Conservation (phyloP, 805 yeast species). For the Barnettozyma botsteinii region DNA sequence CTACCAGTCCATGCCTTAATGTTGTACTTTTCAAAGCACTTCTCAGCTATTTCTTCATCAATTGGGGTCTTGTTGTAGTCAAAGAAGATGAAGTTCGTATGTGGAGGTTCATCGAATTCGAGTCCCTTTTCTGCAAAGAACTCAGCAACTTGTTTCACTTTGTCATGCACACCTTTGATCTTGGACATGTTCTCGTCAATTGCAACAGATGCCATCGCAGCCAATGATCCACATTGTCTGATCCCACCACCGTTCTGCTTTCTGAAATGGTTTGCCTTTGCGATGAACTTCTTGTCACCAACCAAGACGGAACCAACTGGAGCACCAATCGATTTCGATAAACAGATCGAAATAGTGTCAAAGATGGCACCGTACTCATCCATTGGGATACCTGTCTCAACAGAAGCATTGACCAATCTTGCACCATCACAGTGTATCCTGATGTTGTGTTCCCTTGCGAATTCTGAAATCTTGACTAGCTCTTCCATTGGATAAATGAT, state of each 20-base stretch:
- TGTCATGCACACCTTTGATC: conserved; percentile 40
- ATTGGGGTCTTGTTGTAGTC: conserved; percentile 45
- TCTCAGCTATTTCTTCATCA: conserved; percentile 48
- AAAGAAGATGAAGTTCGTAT: conserved; percentile 79
- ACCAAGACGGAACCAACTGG: conserved; percentile 90
- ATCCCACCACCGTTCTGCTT: conserved; percentile 95
- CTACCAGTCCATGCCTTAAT: conserved; percentile 60
- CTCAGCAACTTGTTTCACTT: conserved; percentile 45
- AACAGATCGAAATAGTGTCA: conserved; percentile 82
- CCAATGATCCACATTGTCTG: conserved; percentile 77
- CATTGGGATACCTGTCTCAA: conserved; percentile 49
- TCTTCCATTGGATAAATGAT: conserved; percentile 76
- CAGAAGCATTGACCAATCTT: conserved; percentile 86
- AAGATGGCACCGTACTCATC: conserved; percentile 68
- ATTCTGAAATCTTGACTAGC: conserved; percentile 59
- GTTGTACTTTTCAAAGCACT: conserved; percentile 49
- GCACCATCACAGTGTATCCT: conserved; percentile 90
- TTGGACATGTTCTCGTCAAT: conserved; percentile 60
- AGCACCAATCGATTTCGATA: conserved; percentile 88
- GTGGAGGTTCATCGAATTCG: conserved; percentile 59
- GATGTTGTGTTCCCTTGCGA: conserved; percentile 56
- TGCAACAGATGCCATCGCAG: conserved; percentile 74
- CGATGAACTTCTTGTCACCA: conserved; percentile 52
- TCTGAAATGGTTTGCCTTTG: conserved; percentile 76
- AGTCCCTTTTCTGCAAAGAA: conserved; percentile 50